phyloP scores from a whole-genome alignment of 116 monocot species.

The Trichopus zeylanicus region DNA sequence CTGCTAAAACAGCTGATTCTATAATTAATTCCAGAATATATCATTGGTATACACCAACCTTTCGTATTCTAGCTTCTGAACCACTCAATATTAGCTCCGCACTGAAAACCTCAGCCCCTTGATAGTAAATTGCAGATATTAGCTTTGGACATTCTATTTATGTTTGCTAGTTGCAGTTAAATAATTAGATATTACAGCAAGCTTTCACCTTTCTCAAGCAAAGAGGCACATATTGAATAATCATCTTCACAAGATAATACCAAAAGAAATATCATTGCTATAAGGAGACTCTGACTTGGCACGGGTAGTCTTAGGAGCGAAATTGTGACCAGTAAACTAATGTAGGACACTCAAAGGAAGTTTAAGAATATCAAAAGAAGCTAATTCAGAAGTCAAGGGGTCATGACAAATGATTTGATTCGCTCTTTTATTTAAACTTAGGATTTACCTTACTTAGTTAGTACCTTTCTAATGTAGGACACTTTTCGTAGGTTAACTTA shows the following conservation, averaged over 20 bases:
- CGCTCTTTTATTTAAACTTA: too few species aligned
- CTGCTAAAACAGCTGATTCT: not conserved
- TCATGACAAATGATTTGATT: too few species aligned
- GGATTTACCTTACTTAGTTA: too few species aligned
- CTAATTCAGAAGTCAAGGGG: too few species aligned
- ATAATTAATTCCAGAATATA: too few species aligned
- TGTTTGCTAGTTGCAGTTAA: too few species aligned
- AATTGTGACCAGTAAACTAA: conserved; percentile 33
- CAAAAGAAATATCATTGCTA: conserved; percentile 34
- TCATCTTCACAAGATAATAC: conserved; percentile 94
- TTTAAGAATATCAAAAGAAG: too few species aligned
- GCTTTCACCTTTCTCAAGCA: conserved; percentile 68
- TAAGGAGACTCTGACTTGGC: conserved; percentile 5
- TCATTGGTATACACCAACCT: too few species aligned
- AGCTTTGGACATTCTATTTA: too few species aligned
- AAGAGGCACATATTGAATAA: conserved; percentile 46
- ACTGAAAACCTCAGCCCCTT: conserved; percentile 62
- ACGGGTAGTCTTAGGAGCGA: conserved; percentile 9
- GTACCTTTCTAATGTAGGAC: too few species aligned
- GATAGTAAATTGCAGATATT: not conserved
- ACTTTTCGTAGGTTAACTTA: too few species aligned
- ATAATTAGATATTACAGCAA: not conserved
- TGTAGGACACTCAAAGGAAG: too few species aligned
- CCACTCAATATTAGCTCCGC: conserved; percentile 80
- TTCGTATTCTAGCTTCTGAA: conserved; percentile 77